phyloP scores from a whole-genome alignment of 805 yeast species.

The Cyberlindnera veronae region DNA sequence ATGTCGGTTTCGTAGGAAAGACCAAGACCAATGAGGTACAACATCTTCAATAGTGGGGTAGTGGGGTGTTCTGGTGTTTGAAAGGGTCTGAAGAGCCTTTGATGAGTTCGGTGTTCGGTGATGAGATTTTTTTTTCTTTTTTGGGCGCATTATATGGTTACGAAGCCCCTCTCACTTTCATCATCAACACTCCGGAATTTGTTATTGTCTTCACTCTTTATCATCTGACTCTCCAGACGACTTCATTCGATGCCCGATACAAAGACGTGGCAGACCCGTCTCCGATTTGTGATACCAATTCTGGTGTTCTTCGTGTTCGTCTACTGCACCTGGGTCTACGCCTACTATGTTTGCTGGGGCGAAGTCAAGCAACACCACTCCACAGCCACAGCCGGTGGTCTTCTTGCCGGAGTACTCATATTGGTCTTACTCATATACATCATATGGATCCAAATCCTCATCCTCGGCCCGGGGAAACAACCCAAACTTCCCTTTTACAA shows the following conservation, averaged over 20 bases:
- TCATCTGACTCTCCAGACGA: too few relatives aligned
- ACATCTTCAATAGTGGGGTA: conserved; percentile 43
- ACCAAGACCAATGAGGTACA: conserved; percentile 89
- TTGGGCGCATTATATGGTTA: conserved; percentile 1
- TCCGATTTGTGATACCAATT: conserved; percentile 10
- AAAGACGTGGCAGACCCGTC: conserved; percentile 1
- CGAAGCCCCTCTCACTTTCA: conserved; percentile 1
- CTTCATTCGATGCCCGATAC: too few relatives aligned
- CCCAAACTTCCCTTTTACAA: conserved; percentile 35
- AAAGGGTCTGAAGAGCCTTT: too few relatives aligned
- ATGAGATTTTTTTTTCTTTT: conserved; percentile 2
- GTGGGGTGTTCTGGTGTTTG: too few relatives aligned
- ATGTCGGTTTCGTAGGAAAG: conserved; percentile 85
- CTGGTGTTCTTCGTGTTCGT: conserved; percentile 8
- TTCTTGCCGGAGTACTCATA: conserved; percentile 30
- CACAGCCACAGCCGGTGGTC: conserved; percentile 30
- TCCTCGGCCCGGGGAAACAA: conserved; percentile 60
- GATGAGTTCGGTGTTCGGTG: too few relatives aligned
- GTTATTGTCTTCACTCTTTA: too few relatives aligned
- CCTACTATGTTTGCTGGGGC: conserved; percentile 29
- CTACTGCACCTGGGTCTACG: conserved; percentile 25
- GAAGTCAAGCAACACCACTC: conserved; percentile 27
- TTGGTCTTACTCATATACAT: conserved; percentile 26
- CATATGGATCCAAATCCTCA: conserved; percentile 44
- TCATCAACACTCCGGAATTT: background rate